These are phyloP conservation scores for Lasiodiplodia sp. DNA, from an alignment of 2,329 filamentous ascomycete genomes.

Conservation along the genomic window DNA sequence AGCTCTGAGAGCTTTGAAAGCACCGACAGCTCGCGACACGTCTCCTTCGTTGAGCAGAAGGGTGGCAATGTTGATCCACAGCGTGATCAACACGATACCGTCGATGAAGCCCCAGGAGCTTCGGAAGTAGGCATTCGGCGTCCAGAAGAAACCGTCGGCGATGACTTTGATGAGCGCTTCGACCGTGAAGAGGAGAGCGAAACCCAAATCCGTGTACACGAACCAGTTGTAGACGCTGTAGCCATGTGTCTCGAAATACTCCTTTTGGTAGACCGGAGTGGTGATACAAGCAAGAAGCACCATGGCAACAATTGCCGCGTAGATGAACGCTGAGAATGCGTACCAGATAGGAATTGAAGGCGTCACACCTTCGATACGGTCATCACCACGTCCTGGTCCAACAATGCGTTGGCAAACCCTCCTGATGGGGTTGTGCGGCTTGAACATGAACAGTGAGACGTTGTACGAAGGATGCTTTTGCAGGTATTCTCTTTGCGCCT, in stretches of 20 bases:
- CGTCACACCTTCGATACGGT: conserved; percentile 87
- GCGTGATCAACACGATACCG: conserved; percentile 84
- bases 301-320: conserved; percentile 94
- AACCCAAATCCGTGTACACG: conserved; percentile 89
- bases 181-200: conserved; percentile 83
- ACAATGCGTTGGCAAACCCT: conserved; percentile 88
- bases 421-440: conserved; percentile 77
- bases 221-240: conserved; percentile 84
- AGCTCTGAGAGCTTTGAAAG: conserved; percentile 95
- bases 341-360: conserved; percentile 94
- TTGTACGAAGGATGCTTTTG: conserved; percentile 89
- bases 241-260: conserved; percentile 72
- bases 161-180: conserved; percentile 93
- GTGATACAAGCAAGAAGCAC: conserved; percentile 95
- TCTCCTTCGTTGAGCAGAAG: conserved; percentile 81
- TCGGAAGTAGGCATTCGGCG: conserved; percentile 94
- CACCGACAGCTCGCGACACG: conserved; percentile 88
- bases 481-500: conserved; percentile 90
- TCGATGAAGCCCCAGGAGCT: conserved; percentile 98
- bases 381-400: conserved; percentile 84
- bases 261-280: conserved; percentile 90
- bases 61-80: conserved; percentile 94
- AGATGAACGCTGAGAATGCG: conserved; percentile 90
- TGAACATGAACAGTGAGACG: conserved; percentile 87
- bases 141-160: conserved; percentile 95